Evolutionary conservation across 1,284 basidiomycete genomes (phyloP).

Genomic region (Ceratobasidium sp.): DNA sequence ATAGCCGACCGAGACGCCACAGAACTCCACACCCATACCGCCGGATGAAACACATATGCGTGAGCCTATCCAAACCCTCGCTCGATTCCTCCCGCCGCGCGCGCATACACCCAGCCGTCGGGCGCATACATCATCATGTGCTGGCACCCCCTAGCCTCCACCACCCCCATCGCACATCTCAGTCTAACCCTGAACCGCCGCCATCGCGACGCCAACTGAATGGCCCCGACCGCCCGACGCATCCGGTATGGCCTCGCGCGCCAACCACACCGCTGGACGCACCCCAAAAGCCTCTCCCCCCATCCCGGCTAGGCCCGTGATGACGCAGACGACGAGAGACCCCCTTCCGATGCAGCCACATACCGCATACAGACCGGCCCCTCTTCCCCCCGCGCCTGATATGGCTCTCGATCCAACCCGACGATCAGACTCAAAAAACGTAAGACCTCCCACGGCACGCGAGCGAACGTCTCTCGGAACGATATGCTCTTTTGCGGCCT

Average conservation of each 20-base stretch:
- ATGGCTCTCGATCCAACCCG: no score
- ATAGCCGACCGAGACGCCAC: background rate
- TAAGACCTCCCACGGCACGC: background rate
- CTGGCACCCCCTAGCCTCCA: background rate
- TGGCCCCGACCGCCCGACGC: no score
- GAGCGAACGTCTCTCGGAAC: background rate
- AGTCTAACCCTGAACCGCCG: no score
- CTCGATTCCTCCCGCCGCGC: no score
- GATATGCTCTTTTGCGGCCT: background rate
- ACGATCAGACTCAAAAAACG: background rate
- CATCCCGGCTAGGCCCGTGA: background rate
- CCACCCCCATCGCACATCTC: no score
- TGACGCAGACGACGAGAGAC: background rate
- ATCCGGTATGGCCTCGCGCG: background rate
- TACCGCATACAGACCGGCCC: background rate
- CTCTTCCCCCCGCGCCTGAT: no score
- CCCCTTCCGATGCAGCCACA: background rate
- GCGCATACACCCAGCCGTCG: background rate
- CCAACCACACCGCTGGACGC: background rate
- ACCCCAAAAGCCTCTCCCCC: background rate
- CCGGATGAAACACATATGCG: conserved; percentile 2
- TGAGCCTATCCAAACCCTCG: no score
- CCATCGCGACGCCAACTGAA: no score
- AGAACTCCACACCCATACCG: background rate
- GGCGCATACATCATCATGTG: no score